Percentiles rank a stretch among this genome's conserved stretches.
phyloP scores from a whole-genome alignment of 352 stramenopile species.

The Phytopythium delawarense region DNA sequence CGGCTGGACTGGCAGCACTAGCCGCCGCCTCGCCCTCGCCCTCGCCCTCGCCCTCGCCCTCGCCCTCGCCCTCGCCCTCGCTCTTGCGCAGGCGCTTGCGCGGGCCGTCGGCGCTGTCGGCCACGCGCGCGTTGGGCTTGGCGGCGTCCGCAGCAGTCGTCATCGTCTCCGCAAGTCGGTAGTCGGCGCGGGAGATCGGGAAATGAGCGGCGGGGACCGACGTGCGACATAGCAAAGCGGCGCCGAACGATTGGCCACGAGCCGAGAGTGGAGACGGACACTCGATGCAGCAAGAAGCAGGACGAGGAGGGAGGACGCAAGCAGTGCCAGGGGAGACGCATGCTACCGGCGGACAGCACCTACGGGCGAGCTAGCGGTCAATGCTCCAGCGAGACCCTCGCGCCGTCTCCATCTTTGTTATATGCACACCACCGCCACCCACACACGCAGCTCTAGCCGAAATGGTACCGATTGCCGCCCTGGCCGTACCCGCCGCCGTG shows the following conservation, averaged over 20 bases:
- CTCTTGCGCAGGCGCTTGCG: constrained; percentile 34
- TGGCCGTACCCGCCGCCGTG: constrained; percentile 26
- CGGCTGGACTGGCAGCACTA: constrained; percentile 6
- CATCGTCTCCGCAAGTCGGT: too few species aligned
- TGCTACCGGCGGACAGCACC: too few species aligned
- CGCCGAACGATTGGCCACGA: constrained; percentile 29
- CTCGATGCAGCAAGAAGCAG: too few species aligned
- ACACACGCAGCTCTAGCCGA: constrained; percentile 41
- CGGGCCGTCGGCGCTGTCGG: background rate
- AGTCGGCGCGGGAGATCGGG: too few species aligned
- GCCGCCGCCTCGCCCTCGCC: background rate
- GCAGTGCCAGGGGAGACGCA: too few species aligned
- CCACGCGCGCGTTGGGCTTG: constrained; percentile 7
- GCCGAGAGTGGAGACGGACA: background rate
- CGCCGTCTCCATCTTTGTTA: background rate
- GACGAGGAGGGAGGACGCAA: too few species aligned
- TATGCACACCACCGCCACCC: constrained; percentile 1
- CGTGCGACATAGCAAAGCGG: constrained; percentile 13
- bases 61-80: background rate
- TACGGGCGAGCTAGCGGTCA: too few species aligned
- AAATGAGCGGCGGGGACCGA: background rate
- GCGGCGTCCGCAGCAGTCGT: background rate
- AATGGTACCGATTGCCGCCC: constrained; percentile 75
- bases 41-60: background rate
- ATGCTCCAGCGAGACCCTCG: background rate